These are phyloP conservation scores for Podospora bellae-mahoneyi DNA, from an alignment of 495 filamentous ascomycete genomes.

Conservation along the genomic window DNA sequence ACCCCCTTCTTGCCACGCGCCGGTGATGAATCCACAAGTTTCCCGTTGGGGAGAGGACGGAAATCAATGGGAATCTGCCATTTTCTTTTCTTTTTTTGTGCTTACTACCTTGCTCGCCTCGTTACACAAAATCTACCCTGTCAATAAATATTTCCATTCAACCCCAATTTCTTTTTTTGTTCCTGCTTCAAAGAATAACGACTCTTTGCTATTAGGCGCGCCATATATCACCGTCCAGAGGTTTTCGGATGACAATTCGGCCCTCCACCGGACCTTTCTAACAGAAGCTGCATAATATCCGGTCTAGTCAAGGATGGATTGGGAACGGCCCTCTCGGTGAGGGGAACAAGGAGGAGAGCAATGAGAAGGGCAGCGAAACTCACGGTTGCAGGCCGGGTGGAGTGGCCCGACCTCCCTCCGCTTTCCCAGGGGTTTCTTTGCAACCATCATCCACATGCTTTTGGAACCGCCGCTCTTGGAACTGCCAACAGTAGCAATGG, in stretches of 20 bases:
- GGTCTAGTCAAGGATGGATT: background rate
- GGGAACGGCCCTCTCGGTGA: background rate
- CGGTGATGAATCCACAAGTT: background rate
- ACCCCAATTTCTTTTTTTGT: background rate
- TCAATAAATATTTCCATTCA: background rate
- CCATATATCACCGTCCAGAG: background rate
- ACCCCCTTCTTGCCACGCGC: constrained; percentile 1
- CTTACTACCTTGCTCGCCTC: too few species aligned
- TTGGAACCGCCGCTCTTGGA: background rate
- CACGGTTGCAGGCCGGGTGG: background rate
- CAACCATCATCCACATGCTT: background rate
- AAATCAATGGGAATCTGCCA: too few species aligned
- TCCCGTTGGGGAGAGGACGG: too few species aligned
- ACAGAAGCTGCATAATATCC: background rate
- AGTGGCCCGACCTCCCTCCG: background rate
- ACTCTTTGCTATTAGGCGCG: background rate
- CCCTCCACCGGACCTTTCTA: background rate
- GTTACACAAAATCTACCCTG: too few species aligned
- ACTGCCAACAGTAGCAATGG: background rate
- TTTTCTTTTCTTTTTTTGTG: too few species aligned
- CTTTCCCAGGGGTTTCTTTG: background rate
- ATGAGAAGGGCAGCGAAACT: background rate
- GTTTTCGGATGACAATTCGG: background rate
- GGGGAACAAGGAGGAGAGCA: background rate
- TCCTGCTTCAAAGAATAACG: background rate